Base-by-base conservation (phyloP, 1,139 yeast genomes). In the Suhomyces guaymorum region DNA sequence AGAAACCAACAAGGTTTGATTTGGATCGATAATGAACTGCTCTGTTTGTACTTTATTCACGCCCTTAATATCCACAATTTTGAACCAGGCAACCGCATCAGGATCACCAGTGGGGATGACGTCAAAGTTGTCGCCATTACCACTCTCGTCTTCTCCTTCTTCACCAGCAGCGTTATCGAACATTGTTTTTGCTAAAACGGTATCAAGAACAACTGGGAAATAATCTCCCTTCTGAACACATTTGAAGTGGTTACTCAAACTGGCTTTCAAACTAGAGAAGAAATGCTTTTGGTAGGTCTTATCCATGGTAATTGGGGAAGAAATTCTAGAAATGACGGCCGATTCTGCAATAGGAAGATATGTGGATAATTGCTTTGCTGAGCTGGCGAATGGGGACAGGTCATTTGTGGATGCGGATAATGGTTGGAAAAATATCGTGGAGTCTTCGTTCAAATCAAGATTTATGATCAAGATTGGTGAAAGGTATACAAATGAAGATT, bases 41-140 rank as follows among this genome's bases (percentile, higher is more conserved):
- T 57, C 55, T 0, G 68, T 59, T 2, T 53, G 54, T 0, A 52
- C 47, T 15, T 45, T 47, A 21, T 39, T 47, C 15, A 17, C 46
- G 49, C 73, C 72, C 14, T 62, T 55, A 15, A 67, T 63, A 7
- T 75, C 67, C 4, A 60, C 59, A 16, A 80, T 73, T 47, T 77
- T 78, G 57, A 89, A 90, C 97, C 97, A 92, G 0, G 92, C 95
- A 10, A 90, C 76, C 0, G 79, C 71, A 52, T 89, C 89, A 0
- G 87, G 81, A 26, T 69, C 73, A 0, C 88, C 87, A 2, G 65
- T 61, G 0, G 88, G 89, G 2, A 71, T 61, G 1, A 73, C 60
- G 8, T 63, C 61, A 4, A 70, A 64, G 24, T 56, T 53, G 6
- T 52, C 54, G 2, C 46, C 44, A 3, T 31, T 33, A 2, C 41